Conservation (phyloP, 345 rosid genomes). For the Melaleuca alternifolia region DNA sequence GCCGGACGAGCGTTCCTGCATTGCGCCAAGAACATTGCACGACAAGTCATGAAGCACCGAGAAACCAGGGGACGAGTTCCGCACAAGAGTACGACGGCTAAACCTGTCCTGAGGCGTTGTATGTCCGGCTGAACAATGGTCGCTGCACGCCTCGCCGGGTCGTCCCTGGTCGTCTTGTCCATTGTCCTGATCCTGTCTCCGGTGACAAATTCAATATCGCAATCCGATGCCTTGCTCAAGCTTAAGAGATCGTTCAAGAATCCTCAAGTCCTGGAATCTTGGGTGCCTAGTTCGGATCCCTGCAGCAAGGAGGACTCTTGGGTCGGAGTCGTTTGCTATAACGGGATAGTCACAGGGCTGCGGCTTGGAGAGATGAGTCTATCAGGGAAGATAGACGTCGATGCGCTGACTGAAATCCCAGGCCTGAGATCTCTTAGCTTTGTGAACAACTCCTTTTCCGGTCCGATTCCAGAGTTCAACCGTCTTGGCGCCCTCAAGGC, state of each 20-base stretch:
- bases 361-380: constrained; percentile 47
- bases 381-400: constrained; percentile 48
- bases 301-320: constrained; percentile 25
- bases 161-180: constrained; percentile 16
- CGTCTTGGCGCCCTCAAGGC: constrained; percentile 40
- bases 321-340: constrained; percentile 44
- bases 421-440: constrained; percentile 49
- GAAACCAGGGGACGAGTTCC: constrained; percentile 15
- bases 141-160: constrained; percentile 41
- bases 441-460: constrained; percentile 53
- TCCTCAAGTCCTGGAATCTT: constrained; percentile 41
- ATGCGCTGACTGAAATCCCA: constrained; percentile 29
- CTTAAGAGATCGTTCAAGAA: constrained; percentile 45
- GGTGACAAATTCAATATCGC: constrained; percentile 11
- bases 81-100: neutral
- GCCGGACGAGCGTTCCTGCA: neutral
- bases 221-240: constrained; percentile 43
- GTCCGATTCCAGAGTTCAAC: constrained; percentile 46
- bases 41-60: constrained; percentile 6
- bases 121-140: constrained; percentile 47
- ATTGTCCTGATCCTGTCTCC: constrained; percentile 3
- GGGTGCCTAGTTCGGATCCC: constrained; percentile 44
- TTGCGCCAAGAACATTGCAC: constrained; percentile 6
- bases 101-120: constrained; percentile 4
- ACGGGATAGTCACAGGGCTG: constrained; percentile 45